Percentiles rank a stretch among this genome's conserved stretches.
These are phyloP conservation scores for Kluyveromyces sp. DNA, from an alignment of 1,139 yeast genomes.

Conservation along the genomic window DNA sequence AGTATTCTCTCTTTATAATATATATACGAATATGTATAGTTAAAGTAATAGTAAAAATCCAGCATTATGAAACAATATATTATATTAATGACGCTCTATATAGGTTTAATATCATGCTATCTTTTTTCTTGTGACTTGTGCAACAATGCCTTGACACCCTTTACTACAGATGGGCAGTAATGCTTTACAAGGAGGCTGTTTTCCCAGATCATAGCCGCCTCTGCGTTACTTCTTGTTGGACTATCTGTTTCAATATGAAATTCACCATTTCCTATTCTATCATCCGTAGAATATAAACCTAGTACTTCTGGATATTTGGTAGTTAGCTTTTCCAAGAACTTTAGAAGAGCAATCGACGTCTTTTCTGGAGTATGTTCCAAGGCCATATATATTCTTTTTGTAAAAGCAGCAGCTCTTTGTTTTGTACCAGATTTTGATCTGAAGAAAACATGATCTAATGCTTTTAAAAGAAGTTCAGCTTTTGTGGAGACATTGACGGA, in stretches of 20 bases:
- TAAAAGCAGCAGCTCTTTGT: constrained; percentile 71
- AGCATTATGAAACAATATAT: too few relatives aligned
- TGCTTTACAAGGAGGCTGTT: constrained; percentile 69
- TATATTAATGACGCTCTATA: too few relatives aligned
- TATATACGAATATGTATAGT: neutral
- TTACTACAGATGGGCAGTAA: constrained; percentile 69
- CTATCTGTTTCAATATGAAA: constrained; percentile 60
- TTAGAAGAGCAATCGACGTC: constrained; percentile 67
- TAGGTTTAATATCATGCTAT: neutral
- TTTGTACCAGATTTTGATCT: constrained; percentile 65
- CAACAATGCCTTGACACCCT: constrained; percentile 40
- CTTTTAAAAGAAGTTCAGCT: constrained; percentile 70
- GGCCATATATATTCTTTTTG: constrained; percentile 65
- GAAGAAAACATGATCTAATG: constrained; percentile 76
- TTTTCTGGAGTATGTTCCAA: constrained; percentile 80
- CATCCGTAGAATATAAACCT: constrained; percentile 81
- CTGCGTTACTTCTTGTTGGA: constrained; percentile 73
- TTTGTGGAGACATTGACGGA: constrained; percentile 83
- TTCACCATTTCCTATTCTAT: constrained; percentile 70
- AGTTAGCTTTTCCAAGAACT: constrained; percentile 68
- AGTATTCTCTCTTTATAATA: neutral
- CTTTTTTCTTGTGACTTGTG: constrained; percentile 29
- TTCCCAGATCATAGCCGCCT: constrained; percentile 89
- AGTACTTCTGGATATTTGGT: constrained; percentile 61
- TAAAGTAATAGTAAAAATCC: too few relatives aligned